Evolutionary conservation across 345 rosid species (phyloP).

Genomic region (Odontarrhena argentea): DNA sequence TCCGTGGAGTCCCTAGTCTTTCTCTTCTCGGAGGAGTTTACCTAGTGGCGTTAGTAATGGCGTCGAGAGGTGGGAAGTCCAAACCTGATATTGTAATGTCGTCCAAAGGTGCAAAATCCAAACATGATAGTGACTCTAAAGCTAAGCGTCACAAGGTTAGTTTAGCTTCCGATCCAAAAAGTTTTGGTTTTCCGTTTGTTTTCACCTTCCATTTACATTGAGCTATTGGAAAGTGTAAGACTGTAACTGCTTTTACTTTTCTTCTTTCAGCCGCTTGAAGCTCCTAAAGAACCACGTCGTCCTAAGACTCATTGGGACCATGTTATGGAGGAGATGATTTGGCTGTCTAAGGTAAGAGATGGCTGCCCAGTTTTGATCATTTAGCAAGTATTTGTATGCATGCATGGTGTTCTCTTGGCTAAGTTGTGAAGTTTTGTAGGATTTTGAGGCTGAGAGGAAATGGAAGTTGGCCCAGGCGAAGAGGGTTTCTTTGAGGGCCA

Average conservation of each 20-base stretch:
- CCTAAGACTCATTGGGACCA: constrained; percentile 99
- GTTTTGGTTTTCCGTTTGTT: not conserved
- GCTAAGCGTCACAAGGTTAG: constrained; percentile 89
- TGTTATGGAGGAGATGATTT: constrained; percentile 95
- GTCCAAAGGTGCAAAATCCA: constrained; percentile 39
- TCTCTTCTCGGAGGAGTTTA: constrained; percentile 14
- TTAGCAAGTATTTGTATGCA: constrained; percentile 7
- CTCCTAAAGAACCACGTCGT: constrained; percentile 89
- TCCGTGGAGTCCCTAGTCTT: constrained; percentile 15
- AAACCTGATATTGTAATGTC: constrained; percentile 65
- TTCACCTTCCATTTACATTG: constrained; percentile 5
- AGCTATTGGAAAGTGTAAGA: not conserved
- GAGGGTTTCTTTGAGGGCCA: constrained; percentile 91
- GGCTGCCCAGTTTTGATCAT: constrained; percentile 15
- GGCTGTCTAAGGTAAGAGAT: constrained; percentile 86
- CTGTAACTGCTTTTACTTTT: constrained; percentile 16
- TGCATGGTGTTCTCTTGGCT: constrained; percentile 38
- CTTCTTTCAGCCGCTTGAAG: constrained; percentile 76
- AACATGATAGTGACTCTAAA: constrained; percentile 79
- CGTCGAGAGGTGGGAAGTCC: constrained; percentile 41
- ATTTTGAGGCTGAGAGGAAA: constrained; percentile 97
- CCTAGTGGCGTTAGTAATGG: constrained; percentile 31
- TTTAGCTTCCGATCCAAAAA: constrained; percentile 16
- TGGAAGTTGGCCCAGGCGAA: constrained; percentile 97
- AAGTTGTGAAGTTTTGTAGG: constrained; percentile 54